A percentile compares a stretch with the other conserved stretches of the same genome.
Conservation (phyloP, 2,329 filamentous ascomycete genomes). For the Volutella citrinella region DNA sequence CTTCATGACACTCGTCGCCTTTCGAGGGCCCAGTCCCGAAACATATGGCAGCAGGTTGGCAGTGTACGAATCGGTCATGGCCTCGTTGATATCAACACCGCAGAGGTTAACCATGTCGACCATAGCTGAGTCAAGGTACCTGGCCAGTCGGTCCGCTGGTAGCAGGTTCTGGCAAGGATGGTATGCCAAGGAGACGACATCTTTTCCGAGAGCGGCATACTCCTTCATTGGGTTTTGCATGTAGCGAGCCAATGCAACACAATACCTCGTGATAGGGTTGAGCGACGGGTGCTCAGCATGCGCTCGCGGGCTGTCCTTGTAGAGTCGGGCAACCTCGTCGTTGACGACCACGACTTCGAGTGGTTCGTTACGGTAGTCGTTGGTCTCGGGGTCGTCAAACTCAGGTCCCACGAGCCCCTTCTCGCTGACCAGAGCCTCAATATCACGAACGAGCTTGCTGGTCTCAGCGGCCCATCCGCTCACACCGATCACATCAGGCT, state of each 20-base stretch:
- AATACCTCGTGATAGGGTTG: constrained; percentile 79
- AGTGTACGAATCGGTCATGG: constrained; percentile 74
- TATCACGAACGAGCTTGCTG: constrained; percentile 74
- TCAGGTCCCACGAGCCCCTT: constrained; percentile 74
- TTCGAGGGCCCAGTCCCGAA: constrained; percentile 86
- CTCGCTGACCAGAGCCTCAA: constrained; percentile 75
- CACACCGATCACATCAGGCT: constrained; percentile 86
- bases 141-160: constrained; percentile 80
- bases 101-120: constrained; percentile 98
- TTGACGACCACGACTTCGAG: constrained; percentile 91
- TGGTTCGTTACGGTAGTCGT: constrained; percentile 71
- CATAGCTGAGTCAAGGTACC: constrained; percentile 90
- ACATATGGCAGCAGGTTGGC: constrained; percentile 89
- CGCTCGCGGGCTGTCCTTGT: constrained; percentile 84
- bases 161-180: constrained; percentile 88
- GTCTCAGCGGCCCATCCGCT: constrained; percentile 88
- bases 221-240: constrained; percentile 95
- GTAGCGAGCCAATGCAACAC: constrained; percentile 83
- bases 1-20: constrained; percentile 71
- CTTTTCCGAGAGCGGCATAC: constrained; percentile 87
- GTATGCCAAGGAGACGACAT: constrained; percentile 82
- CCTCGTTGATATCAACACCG: constrained; percentile 93
- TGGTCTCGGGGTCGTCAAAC: constrained; percentile 77
- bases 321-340: constrained; percentile 94
- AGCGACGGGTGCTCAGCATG: constrained; percentile 77